phyloP scores from a whole-genome alignment of 2,329 filamentous ascomycete genomes.

The Aaosphaeria arxii region DNA sequence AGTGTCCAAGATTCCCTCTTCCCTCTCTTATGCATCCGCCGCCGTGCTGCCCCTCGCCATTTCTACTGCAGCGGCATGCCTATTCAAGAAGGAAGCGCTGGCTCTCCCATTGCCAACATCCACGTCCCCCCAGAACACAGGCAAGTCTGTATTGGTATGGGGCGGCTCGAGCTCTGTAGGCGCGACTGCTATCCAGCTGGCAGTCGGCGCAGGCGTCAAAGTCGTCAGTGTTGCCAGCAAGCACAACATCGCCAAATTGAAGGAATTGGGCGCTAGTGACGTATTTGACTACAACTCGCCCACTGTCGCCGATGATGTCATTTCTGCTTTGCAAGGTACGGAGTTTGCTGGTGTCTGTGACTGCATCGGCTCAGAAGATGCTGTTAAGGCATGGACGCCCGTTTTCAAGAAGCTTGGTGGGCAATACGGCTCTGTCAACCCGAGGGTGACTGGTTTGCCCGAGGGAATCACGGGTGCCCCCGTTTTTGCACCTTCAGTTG shows the following conservation, averaged over 20 bases:
- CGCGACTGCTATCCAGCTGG: slow-evolving; percentile 45
- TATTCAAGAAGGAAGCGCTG: slow-evolving; percentile 41
- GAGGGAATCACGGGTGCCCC: slow-evolving; percentile 21
- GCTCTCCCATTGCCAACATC: slow-evolving; percentile 39
- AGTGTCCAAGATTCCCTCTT: slow-evolving; percentile 38
- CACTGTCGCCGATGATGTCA: slow-evolving; percentile 35
- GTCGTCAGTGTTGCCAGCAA: slow-evolving; percentile 40
- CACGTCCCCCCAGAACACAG: slow-evolving; percentile 18
- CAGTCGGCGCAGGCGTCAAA: slow-evolving; percentile 38
- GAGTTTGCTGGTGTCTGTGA: slow-evolving; percentile 45
- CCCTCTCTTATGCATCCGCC: slow-evolving; percentile 37
- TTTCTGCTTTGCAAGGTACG: slow-evolving; percentile 39
- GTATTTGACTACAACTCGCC: slow-evolving; percentile 33
- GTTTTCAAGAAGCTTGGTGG: slow-evolving; percentile 28
- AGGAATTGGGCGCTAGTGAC: slow-evolving; percentile 24
- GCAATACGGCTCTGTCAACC: slow-evolving; percentile 23
- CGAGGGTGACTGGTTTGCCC: slow-evolving; percentile 15
- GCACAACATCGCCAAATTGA: slow-evolving; percentile 26
- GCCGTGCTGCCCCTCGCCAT: slow-evolving; percentile 45
- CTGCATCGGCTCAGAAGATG: slow-evolving; percentile 23
- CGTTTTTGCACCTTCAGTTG: slow-evolving; percentile 21
- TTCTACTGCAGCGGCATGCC: slow-evolving; percentile 42
- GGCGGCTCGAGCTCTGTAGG: slow-evolving; percentile 48
- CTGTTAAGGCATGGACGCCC: slow-evolving; percentile 20
- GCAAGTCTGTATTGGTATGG: slow-evolving; percentile 48